Base-by-base conservation (phyloP, 345 rosid genomes). In the Conringia planisiliqua region DNA sequence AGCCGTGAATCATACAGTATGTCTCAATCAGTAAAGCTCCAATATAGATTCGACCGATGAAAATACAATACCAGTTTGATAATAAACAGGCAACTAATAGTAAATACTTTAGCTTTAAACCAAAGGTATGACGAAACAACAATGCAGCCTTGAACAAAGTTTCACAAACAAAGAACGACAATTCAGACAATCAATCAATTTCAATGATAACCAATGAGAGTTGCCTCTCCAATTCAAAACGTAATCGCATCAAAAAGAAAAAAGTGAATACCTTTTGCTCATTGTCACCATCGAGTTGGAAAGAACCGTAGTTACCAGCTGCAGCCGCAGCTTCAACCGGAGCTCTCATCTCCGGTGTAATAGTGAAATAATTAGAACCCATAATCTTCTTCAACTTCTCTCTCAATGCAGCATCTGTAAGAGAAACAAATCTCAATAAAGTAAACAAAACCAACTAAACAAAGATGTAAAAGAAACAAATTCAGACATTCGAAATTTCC, bases 321-420 rank as follows among this genome's bases (percentile, higher is more conserved):
- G 90, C 90, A 1, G 87, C 93, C 17, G 93, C 96, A 65, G 89
- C 84, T 68, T 90, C 99, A 16, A 87, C 96, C 0, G 96, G 88
- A 35, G 89, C 90, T 80, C 86, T 89, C 87, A 90, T 89, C 86
- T 89, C 98, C 1, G 99, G 99, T 0, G 89, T 79, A 4, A 86
- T 86, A 9, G 91, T 90, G 42, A 90, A 86, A 70, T 95, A 95
- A 73, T 95, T 91, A 2, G 92, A 95, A 43, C 81, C 86, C 98
- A 90, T 89, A 43, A 95, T 95, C 85, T 86, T 90, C 44, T 86
- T 73, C 78, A 95, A 83, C 76, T 79, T 90, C 82, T 90, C 88
- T 60, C 90, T 85, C 85, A 92, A 72, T 35, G 75, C 86, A 20
- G 91, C 88, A 86, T 92, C 98, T 92, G 81, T 44, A 78, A 65